A percentile compares a stretch with the other conserved stretches of the same genome.
phyloP scores from a whole-genome alignment of 2,329 filamentous ascomycete species.

The Aotearoamyces nothofagi region DNA sequence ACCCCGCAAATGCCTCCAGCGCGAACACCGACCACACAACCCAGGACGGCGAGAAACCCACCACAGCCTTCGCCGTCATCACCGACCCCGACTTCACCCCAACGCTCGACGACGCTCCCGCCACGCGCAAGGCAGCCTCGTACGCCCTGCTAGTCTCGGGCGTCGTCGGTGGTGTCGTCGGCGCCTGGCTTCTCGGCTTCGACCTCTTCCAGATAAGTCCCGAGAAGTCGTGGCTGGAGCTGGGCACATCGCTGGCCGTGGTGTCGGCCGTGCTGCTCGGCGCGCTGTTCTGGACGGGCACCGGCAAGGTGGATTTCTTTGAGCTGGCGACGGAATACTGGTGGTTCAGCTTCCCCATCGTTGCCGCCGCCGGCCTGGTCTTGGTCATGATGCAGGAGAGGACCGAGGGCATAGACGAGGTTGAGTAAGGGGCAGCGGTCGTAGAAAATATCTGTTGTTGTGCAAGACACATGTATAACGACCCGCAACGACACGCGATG shows the following conservation, averaged over 20 bases:
- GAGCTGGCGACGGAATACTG: conserved; percentile 3
- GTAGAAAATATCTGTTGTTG: no score
- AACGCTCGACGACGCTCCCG: conserved; percentile 1
- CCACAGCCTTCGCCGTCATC: conserved; percentile 1
- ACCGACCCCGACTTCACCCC: conserved; percentile 2
- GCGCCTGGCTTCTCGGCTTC: conserved; percentile 3
- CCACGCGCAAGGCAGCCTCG: neutral
- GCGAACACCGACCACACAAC: conserved; percentile 2
- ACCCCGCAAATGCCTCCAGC: conserved; percentile 1
- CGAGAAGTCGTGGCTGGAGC: neutral
- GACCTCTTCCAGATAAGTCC: conserved; percentile 3
- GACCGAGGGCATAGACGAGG: conserved; percentile 1
- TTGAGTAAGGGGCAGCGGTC: conserved; percentile 1
- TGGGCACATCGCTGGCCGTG: conserved; percentile 1
- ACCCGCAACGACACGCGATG: no score
- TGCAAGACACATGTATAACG: no score
- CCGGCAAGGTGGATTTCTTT: neutral
- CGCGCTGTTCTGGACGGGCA: neutral
- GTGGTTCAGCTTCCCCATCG: conserved; percentile 1
- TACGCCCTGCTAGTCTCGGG: neutral
- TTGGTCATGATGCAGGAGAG: conserved; percentile 3
- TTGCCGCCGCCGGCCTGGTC: neutral
- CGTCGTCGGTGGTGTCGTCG: conserved; percentile 1
- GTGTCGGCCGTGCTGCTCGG: neutral
- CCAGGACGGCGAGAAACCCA: conserved; percentile 2